Evolutionary conservation across 1,284 basidiomycete genomes (phyloP).

Genomic region (Pseudomicrostroma phylloplanum): DNA sequence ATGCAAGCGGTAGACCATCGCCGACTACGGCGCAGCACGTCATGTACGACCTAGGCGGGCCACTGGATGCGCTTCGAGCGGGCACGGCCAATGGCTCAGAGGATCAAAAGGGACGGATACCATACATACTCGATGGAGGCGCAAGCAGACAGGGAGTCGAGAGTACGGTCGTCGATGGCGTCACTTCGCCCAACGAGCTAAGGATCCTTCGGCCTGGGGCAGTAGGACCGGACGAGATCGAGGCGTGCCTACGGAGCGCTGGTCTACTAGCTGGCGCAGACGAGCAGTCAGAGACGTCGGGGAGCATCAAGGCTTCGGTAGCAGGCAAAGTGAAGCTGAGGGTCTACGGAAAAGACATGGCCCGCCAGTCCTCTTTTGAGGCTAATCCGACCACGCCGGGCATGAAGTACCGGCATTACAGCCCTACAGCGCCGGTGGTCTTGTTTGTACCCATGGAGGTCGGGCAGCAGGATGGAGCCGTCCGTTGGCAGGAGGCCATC

Average conservation of each 20-base stretch:
- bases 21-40: constrained; percentile 91
- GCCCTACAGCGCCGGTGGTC: constrained; percentile 58
- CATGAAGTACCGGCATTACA: constrained; percentile 99
- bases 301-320: not conserved
- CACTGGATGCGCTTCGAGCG: constrained; percentile 55
- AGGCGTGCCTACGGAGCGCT: constrained; percentile 15
- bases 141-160: constrained; percentile 83
- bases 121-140: constrained; percentile 86
- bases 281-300: not conserved
- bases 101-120: constrained; percentile 53
- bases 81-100: not conserved
- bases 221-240: constrained; percentile 72
- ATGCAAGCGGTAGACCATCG: constrained; percentile 86
- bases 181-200: constrained; percentile 57
- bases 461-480: not conserved
- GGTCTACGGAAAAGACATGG: constrained; percentile 46
- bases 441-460: constrained; percentile 18
- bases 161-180: constrained; percentile 87
- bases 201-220: constrained; percentile 87
- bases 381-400: constrained; percentile 80
- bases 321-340: constrained; percentile 18
- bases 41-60: constrained; percentile 63
- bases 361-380: constrained; percentile 27
- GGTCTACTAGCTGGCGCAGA: not conserved
- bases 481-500: not conserved